Percentiles rank a stretch among this genome's conserved stretches.
phyloP scores from a whole-genome alignment of 768 basidiomycete species.

The Tylopilus vinaceipallidus region DNA sequence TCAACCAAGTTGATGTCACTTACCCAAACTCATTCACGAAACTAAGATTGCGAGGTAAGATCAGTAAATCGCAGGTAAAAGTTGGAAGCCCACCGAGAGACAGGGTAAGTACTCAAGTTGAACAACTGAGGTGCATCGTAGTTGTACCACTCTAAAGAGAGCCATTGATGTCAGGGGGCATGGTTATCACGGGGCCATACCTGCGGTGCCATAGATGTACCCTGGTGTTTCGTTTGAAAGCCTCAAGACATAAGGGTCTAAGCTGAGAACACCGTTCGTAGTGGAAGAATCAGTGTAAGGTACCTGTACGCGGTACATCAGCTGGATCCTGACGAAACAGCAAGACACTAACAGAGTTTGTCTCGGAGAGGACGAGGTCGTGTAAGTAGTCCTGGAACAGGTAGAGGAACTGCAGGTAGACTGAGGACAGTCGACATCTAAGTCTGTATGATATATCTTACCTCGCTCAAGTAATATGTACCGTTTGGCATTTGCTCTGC shows the following conservation, averaged over 20 bases:
- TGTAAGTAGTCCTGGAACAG: constrained; percentile 54
- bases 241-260: constrained; percentile 52
- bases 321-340: background rate
- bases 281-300: constrained; percentile 62
- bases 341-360: constrained; percentile 40
- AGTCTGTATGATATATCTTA: constrained; percentile 22
- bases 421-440: background rate
- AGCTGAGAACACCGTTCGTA: constrained; percentile 51
- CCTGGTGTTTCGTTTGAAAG: constrained; percentile 50
- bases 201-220: constrained; percentile 54
- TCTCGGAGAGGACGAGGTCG: constrained; percentile 43
- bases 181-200: constrained; percentile 26
- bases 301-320: constrained; percentile 32
- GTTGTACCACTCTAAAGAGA: constrained; percentile 50
- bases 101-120: constrained; percentile 52
- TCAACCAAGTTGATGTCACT: constrained; percentile 5
- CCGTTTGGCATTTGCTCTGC: background rate
- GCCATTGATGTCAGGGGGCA: background rate
- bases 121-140: constrained; percentile 53
- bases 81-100: constrained; percentile 36
- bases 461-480: constrained; percentile 39
- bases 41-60: constrained; percentile 25
- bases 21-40: constrained; percentile 63
- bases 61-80: background rate
- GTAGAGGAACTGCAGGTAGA: constrained; percentile 43